Evolutionary conservation across 2,329 filamentous ascomycete species (phyloP).

Genomic region (Cladosporium sp.): DNA sequence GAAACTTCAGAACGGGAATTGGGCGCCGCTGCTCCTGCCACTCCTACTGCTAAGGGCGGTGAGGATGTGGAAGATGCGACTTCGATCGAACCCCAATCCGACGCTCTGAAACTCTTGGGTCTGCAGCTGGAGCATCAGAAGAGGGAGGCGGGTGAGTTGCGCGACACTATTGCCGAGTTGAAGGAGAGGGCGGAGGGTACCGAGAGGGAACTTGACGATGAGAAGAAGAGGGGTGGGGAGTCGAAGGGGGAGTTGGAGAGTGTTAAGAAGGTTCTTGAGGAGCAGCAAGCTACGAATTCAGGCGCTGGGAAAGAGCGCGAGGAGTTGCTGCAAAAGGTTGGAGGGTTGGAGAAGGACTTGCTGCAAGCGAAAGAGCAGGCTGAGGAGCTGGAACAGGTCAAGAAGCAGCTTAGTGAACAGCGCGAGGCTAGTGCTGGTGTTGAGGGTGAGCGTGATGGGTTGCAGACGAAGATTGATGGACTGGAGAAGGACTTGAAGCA

Average conservation of each 20-base stretch:
- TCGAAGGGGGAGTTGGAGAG: too few species aligned
- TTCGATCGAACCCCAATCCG: conserved; percentile 6
- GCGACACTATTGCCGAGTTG: neutral
- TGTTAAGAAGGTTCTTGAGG: neutral
- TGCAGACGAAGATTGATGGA: conserved; percentile 13
- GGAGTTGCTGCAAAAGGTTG: conserved; percentile 10
- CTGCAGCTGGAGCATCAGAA: conserved; percentile 9
- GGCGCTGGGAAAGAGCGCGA: neutral
- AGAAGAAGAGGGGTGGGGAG: neutral
- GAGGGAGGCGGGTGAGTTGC: neutral
- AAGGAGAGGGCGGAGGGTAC: neutral
- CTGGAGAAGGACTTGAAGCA: conserved; percentile 15
- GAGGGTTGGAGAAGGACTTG: conserved; percentile 9
- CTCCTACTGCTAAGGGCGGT: too few species aligned
- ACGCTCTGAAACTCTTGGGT: conserved; percentile 8
- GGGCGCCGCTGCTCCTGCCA: neutral
- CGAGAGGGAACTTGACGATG: neutral
- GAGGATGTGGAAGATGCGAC: neutral
- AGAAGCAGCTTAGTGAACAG: conserved; percentile 1
- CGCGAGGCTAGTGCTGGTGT: conserved; percentile 13
- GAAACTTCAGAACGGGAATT: conserved; percentile 15
- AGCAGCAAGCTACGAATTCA: neutral
- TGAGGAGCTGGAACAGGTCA: neutral
- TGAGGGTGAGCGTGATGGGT: conserved; percentile 1
- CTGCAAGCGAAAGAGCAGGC: conserved; percentile 16